Percentiles rank a stretch among this genome's conserved stretches.
phyloP scores from a whole-genome alignment of 352 stramenopile species.

The Phytophthora tubulina region DNA sequence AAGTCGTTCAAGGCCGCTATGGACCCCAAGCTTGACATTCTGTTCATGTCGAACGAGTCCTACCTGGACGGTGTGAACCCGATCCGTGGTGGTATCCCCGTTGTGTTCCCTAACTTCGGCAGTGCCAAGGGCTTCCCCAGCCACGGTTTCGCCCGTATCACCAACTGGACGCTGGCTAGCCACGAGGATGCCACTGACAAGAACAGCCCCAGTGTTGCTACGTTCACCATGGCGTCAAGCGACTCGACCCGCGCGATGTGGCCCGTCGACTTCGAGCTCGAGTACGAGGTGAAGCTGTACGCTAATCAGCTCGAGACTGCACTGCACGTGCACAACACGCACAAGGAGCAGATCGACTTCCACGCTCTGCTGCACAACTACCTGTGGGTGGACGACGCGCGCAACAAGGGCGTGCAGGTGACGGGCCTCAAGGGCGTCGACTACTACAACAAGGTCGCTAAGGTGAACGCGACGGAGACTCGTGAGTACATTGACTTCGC shows the following conservation, averaged over 20 bases:
- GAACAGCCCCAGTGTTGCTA: conserved; percentile 31
- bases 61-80: conserved; percentile 87
- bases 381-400: conserved; percentile 84
- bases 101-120: conserved; percentile 94
- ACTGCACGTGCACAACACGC: conserved; percentile 90
- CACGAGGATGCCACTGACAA: conserved; percentile 19
- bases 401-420: conserved; percentile 65
- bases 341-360: conserved; percentile 83
- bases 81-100: conserved; percentile 91
- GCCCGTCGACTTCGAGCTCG: conserved; percentile 66
- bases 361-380: conserved; percentile 96
- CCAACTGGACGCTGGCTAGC: conserved; percentile 48
- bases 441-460: conserved; percentile 91
- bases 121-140: conserved; percentile 57
- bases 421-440: conserved; percentile 85
- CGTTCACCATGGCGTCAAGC: conserved; percentile 43
- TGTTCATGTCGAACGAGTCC: conserved; percentile 89
- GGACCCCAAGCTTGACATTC: conserved; percentile 56
- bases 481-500: conserved; percentile 68
- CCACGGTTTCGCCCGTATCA: conserved; percentile 90
- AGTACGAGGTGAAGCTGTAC: conserved; percentile 77
- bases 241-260: conserved; percentile 47
- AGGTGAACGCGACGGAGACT: conserved; percentile 62
- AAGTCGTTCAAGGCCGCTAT: conserved; percentile 62
- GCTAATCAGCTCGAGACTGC: conserved; percentile 67